Evolutionary conservation across 371 early-diverging fungal genomes (phyloP).

Genomic region (Cokeromyces recurvatus): DNA sequence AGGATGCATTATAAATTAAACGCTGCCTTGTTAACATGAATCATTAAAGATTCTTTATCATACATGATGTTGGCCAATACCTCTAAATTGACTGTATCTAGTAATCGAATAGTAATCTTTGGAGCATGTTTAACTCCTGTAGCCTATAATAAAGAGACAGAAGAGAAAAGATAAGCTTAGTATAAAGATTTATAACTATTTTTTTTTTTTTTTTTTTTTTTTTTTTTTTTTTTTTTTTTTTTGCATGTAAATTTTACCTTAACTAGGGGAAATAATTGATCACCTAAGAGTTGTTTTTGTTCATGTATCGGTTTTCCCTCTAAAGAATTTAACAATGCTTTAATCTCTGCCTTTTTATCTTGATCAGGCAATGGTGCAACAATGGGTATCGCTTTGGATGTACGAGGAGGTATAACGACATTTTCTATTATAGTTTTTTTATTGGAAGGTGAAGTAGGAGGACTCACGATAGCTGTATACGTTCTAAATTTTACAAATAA

Average conservation of each 20-base stretch:
- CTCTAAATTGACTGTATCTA: conserved; percentile 43
- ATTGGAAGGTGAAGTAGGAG: conserved; percentile 4
- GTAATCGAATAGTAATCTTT: conserved; percentile 42
- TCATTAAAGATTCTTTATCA: conserved; percentile 29
- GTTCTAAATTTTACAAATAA: no score
- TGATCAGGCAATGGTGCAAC: conserved; percentile 22
- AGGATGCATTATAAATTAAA: conserved; percentile 3
- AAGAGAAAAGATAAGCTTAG: no score
- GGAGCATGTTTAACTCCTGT: conserved; percentile 35
- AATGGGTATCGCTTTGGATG: conserved; percentile 35
- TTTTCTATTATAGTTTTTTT: conserved; percentile 6
- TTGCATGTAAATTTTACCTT: conserved; percentile 24
- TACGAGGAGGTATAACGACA: conserved; percentile 17
- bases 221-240: background rate
- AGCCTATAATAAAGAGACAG: conserved; percentile 13
- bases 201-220: no score
- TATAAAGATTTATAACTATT: background rate
- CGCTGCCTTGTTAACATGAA: conserved; percentile 29
- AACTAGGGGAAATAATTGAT: conserved; percentile 39
- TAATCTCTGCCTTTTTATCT: conserved; percentile 13
- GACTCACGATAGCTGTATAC: background rate
- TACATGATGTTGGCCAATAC: conserved; percentile 45
- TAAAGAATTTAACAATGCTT: conserved; percentile 24
- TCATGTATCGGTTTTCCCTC: conserved; percentile 30
- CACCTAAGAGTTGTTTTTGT: conserved; percentile 43